Base-by-base conservation (phyloP, 2,329 filamentous ascomycete species). In the Ascochyta rabiei region DNA sequence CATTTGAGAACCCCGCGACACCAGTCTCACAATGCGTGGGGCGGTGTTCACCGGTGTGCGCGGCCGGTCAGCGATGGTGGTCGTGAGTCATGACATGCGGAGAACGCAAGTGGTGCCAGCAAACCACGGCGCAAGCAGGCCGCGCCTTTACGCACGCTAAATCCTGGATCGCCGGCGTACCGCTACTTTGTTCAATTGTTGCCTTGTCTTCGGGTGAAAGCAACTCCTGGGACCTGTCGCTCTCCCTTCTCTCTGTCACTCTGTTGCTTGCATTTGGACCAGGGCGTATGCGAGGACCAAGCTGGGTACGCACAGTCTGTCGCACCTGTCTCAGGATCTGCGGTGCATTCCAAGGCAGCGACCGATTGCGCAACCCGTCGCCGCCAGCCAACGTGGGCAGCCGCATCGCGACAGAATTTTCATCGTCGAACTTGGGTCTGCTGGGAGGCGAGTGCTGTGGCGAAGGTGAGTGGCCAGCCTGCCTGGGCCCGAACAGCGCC, bases 51-150 rank as follows among this genome's bases (percentile, higher is more conserved):
- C 54, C 56, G 53, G 56, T 52, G 42, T 45, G 39, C 21, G 43
- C 34, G 26, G 53, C 57, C 57, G 57, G 63, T 63, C 57, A 63
- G 55, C 56, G 48, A 26, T 54, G 48, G 33, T 54, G 46, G 41
- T 37, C 54, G 54, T 66, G 63, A 66, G 63, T 66, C 63, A 66
- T 66, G 59, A 54, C 56, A 44, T 41, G 57, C 63, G 57, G 59
- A 52, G 43, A 52, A 37, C 48, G 45, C 34, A 48, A 38, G 28
- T 34, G 52, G 18, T 47, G 44, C 21, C 46, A 56, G 52, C 51
- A 53, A 52, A 57, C 53, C 49, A 59, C 51, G 53, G 41, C 34
- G 28, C 19, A 45, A 26, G 41, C 59, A 59, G 56, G 50, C 60
- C 45, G 51, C 56, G 44, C 45, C 34, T 45, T 44, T 26, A 28